Conservation (phyloP, 2,329 filamentous ascomycete species). For the Colletotrichum cordylinicola region DNA sequence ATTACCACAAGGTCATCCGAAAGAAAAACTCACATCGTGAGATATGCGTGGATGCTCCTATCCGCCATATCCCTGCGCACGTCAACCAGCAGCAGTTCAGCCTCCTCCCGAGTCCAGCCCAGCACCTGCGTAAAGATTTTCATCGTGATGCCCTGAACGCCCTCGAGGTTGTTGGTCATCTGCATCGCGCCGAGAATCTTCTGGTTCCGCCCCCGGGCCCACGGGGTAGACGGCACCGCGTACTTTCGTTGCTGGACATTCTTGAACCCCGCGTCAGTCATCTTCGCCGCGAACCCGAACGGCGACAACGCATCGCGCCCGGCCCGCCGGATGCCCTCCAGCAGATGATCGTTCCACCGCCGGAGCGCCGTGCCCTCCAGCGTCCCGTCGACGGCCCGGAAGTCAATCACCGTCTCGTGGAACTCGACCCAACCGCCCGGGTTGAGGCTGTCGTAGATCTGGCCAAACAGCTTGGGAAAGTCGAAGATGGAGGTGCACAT, state of each 20-base stretch:
- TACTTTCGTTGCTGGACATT: constrained; percentile 34
- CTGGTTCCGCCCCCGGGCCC: constrained; percentile 39
- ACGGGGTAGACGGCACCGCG: constrained; percentile 38
- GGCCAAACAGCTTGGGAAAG: constrained; percentile 35
- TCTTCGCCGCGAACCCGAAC: constrained; percentile 37
- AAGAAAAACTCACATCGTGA: constrained; percentile 28
- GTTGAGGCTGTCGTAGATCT: constrained; percentile 43
- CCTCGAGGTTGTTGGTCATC: constrained; percentile 38
- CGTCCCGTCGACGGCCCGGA: constrained; percentile 63
- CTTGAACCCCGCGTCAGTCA: constrained; percentile 40
- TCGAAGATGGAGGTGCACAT: constrained; percentile 40
- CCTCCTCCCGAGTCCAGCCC: constrained; percentile 34
- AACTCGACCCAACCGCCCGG: constrained; percentile 44
- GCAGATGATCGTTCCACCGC: constrained; percentile 40
- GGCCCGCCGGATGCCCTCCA: constrained; percentile 37
- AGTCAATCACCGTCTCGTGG: constrained; percentile 71
- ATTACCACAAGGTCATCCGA: neutral
- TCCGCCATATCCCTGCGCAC: constrained; percentile 35
- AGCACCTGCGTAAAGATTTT: constrained; percentile 35
- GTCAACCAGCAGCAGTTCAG: constrained; percentile 34
- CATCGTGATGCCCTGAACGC: constrained; percentile 35
- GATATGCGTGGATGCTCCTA: constrained; percentile 36
- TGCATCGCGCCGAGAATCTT: constrained; percentile 41
- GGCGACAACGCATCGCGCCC: constrained; percentile 45
- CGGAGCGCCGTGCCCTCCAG: constrained; percentile 34